These are phyloP conservation scores for Phallus indusiatus DNA, from an alignment of 768 basidiomycete species.

Conservation along the genomic window DNA sequence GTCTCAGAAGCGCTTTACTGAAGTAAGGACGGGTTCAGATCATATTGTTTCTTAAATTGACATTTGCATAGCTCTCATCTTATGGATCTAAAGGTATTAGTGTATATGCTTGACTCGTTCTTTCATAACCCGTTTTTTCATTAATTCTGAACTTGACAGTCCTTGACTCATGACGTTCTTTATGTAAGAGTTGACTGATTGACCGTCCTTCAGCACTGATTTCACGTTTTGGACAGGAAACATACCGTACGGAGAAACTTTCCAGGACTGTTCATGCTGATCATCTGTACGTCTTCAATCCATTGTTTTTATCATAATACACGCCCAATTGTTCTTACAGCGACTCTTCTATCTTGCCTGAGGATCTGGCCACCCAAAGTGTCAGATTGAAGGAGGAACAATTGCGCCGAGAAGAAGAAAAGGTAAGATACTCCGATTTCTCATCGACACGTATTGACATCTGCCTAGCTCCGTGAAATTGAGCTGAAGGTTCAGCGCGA, in stretches of 20 bases:
- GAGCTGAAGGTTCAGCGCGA: conserved; percentile 97
- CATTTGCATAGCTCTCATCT: conserved; percentile 68
- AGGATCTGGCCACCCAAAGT: conserved; percentile 93
- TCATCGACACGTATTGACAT: background rate
- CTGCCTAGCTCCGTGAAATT: conserved; percentile 77
- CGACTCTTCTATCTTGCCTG: conserved; percentile 86
- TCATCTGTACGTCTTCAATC: conserved; percentile 43
- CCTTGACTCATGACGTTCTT: conserved; percentile 85
- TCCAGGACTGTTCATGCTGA: conserved; percentile 82
- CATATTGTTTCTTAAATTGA: background rate
- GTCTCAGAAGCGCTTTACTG: conserved; percentile 83
- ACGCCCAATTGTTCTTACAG: conserved; percentile 25
- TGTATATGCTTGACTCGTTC: background rate
- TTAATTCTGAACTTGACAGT: conserved; percentile 20
- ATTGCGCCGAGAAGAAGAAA: conserved; percentile 93
- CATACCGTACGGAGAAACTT: conserved; percentile 95
- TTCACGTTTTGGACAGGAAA: conserved; percentile 38
- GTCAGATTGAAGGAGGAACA: conserved; percentile 99
- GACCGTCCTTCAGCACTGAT: too few relatives aligned
- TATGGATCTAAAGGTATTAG: conserved; percentile 70
- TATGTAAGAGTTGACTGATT: conserved; percentile 30
- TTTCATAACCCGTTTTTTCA: background rate
- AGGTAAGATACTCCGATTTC: conserved; percentile 35
- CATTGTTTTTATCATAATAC: conserved; percentile 12
- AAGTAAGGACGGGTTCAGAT: conserved; percentile 41